Evolutionary conservation across 805 yeast species (phyloP), one percentile per base, ranked within the genome.

Genomic region (Novakomyces olei): DNA sequence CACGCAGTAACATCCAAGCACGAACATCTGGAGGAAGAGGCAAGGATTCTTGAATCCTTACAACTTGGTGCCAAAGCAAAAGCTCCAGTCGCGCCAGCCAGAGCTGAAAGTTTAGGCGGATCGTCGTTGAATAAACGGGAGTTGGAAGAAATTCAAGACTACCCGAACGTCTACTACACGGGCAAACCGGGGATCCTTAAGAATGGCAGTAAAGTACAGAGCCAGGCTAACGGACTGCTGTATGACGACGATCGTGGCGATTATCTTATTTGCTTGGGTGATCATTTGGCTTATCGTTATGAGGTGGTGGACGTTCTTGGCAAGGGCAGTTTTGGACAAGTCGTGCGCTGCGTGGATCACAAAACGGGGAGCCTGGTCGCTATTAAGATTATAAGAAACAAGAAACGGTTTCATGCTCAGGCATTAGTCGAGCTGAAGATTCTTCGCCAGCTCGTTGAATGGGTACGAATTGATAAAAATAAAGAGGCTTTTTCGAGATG

Each of bases 241-340:
- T 76, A 72, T 48, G 91, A 77, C 46, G 88, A 78, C 45, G 48
- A 49, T 7, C 53, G 63, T 8, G 75, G 78, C 3, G 75, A 77
- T 44, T 72, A 75, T 43, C 53, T 55, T 4, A 56, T 67, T 1
- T 43, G 57, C 0, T 46, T 48, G 1, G 68, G 72, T 7, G 92
- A 78, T 45, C 93, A 79, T 40, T 64, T 79, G 27, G 72, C 72
- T 34, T 79, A 70, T 48, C 53, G 91, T 19, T 80, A 72, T 45
- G 70, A 75, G 41, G 67, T 78, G 3, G 33, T 65, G 15, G 49
- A 57, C 2, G 49, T 58, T 1, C 57, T 79, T 7, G 93, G 93
- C 0, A 66, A 63, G 32, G 93, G 93, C 5, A 69, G 83, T 27
- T 79, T 79, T 55, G 93, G 93, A 0, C 69, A 67, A 33, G 93